These are phyloP conservation scores for Pseudomonodictys pantanalensis DNA, from an alignment of 495 filamentous ascomycete genomes.

Conservation along the genomic window DNA sequence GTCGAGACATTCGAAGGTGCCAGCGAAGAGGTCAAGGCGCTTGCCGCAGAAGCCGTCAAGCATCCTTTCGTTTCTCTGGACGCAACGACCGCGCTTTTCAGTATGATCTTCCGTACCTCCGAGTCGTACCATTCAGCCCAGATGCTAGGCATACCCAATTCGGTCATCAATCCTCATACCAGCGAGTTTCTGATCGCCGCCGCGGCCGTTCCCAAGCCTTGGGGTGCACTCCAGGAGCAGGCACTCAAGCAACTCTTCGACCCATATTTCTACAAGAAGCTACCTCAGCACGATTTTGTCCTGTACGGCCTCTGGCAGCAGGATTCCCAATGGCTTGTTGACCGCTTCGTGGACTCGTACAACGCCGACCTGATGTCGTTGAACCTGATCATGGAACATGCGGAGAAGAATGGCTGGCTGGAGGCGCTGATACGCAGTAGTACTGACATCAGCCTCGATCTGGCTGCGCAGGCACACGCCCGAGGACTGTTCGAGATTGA, in stretches of 20 bases:
- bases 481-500: slow-evolving; percentile 74
- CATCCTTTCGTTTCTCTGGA: slow-evolving; percentile 87
- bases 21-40: slow-evolving; percentile 63
- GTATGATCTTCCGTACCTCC: slow-evolving; percentile 49
- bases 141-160: slow-evolving; percentile 51
- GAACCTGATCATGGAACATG: slow-evolving; percentile 78
- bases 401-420: slow-evolving; percentile 73
- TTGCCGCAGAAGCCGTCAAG: slow-evolving; percentile 69
- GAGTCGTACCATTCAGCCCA: slow-evolving; percentile 44
- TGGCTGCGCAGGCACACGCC: slow-evolving; percentile 84
- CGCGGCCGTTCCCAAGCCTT: slow-evolving; percentile 64
- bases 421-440: slow-evolving; percentile 71
- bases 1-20: slow-evolving; percentile 72
- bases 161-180: slow-evolving; percentile 65
- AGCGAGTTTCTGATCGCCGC: slow-evolving; percentile 78
- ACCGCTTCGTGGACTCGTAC: slow-evolving; percentile 75
- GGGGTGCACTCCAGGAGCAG: slow-evolving; percentile 59
- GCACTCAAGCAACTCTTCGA: slow-evolving; percentile 60
- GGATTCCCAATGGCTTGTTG: slow-evolving; percentile 76
- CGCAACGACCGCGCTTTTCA: slow-evolving; percentile 64
- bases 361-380: slow-evolving; percentile 69
- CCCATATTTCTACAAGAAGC: slow-evolving; percentile 60
- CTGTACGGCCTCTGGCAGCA: slow-evolving; percentile 85
- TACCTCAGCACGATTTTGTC: slow-evolving; percentile 74
- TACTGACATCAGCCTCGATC: slow-evolving; percentile 81